Conservation (phyloP, 164 flowering plant species). For the Litsea cubeba region DNA sequence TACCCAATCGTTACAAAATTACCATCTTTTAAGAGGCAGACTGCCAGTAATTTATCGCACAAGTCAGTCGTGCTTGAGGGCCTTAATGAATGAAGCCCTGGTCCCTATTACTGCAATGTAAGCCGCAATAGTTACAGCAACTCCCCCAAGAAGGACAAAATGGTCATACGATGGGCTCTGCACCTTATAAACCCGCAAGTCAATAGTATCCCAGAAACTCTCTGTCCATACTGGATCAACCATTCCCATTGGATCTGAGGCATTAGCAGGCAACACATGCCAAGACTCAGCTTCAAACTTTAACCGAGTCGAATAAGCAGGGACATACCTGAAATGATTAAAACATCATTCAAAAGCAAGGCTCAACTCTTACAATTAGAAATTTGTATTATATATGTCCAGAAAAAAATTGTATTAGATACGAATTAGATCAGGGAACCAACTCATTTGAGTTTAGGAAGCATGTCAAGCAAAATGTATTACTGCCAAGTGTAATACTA, state of each 20-base stretch:
- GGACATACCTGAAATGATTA: slow-evolving; percentile 64
- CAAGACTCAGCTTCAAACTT: slow-evolving; percentile 60
- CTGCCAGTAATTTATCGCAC: not conserved
- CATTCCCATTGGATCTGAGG: slow-evolving; percentile 61
- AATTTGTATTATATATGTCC: not conserved
- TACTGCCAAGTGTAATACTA: not conserved
- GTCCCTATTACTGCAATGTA: slow-evolving; percentile 45
- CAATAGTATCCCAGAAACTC: slow-evolving; percentile 80
- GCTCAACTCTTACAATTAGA: not conserved
- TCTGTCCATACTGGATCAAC: slow-evolving; percentile 93
- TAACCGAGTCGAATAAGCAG: slow-evolving; percentile 91
- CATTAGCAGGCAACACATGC: slow-evolving; percentile 54
- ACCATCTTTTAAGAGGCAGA: not conserved
- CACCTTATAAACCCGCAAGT: slow-evolving; percentile 54
- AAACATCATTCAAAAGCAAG: not conserved
- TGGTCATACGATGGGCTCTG: slow-evolving; percentile 55
- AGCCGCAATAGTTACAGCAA: slow-evolving; percentile 49
- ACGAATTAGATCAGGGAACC: not conserved
- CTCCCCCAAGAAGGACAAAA: slow-evolving; percentile 51
- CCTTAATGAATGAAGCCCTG: slow-evolving; percentile 49
- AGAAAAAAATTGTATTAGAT: not conserved
- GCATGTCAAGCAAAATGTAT: not conserved
- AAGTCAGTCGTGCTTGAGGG: slow-evolving; percentile 65
- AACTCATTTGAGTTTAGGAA: not conserved
- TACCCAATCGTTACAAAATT: not conserved